phyloP scores from a whole-genome alignment of 2,329 filamentous ascomycete species.

The Hymenoscyphus fructigenus region DNA sequence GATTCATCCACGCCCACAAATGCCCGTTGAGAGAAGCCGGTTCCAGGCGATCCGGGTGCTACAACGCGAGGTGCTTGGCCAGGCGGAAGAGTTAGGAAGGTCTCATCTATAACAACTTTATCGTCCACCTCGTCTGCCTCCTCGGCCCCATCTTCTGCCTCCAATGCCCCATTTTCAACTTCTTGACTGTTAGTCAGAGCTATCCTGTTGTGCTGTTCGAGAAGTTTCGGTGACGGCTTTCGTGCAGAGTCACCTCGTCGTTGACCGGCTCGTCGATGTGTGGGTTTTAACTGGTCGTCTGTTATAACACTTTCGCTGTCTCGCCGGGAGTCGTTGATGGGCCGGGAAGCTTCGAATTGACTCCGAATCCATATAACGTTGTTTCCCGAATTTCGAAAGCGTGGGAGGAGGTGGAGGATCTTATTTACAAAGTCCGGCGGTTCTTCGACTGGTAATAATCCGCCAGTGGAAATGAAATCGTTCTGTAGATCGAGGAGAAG shows the following conservation, averaged over 20 bases:
- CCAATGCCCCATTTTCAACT: neutral
- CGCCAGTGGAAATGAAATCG: constrained; percentile 73
- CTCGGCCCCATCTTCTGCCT: constrained; percentile 11
- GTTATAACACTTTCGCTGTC: constrained; percentile 37
- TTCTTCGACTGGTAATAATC: constrained; percentile 64
- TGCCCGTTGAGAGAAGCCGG: constrained; percentile 46
- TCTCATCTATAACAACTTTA: constrained; percentile 24
- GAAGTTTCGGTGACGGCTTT: constrained; percentile 17
- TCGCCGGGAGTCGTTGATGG: constrained; percentile 47
- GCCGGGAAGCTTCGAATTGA: constrained; percentile 64
- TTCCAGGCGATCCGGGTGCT: constrained; percentile 45
- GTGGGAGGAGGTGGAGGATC: constrained; percentile 63
- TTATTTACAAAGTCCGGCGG: constrained; percentile 66
- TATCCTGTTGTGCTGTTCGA: constrained; percentile 20
- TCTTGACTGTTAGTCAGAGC: constrained; percentile 15
- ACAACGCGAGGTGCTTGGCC: constrained; percentile 42
- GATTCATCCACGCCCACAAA: constrained; percentile 43
- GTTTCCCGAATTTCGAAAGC: constrained; percentile 67
- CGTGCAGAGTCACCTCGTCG: neutral
- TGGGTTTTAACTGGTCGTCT: constrained; percentile 27
- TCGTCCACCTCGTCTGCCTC: constrained; percentile 20
- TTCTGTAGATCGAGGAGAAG: constrained; percentile 86
- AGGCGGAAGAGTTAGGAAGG: constrained; percentile 31
- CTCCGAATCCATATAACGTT: constrained; percentile 84
- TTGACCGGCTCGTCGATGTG: constrained; percentile 10